Percentiles rank a stretch among this genome's conserved stretches.
These are phyloP conservation scores for Stagonosporopsis chrysanthemi DNA, from an alignment of 2,329 filamentous ascomycete genomes.

Conservation along the genomic window DNA sequence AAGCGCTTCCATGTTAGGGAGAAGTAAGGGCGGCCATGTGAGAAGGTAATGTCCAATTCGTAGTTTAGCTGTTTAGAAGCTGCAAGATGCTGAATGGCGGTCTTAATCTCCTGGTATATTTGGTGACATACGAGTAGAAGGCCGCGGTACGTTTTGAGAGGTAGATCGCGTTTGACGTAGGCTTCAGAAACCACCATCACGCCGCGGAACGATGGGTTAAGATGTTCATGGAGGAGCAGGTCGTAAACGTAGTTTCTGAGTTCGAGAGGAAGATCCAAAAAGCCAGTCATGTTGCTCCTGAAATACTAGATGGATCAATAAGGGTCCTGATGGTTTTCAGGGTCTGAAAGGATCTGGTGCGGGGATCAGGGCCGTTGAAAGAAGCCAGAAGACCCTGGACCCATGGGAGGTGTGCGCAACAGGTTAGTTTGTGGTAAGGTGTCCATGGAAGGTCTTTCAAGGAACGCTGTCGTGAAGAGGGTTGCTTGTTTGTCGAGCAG, in stretches of 20 bases:
- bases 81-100: conserved; percentile 37
- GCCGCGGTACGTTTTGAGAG: conserved; percentile 39
- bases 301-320: conserved; percentile 19
- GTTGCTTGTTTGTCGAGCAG: conserved; percentile 11
- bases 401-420: conserved; percentile 20
- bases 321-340: conserved; percentile 18
- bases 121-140: conserved; percentile 35
- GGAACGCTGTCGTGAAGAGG: background rate
- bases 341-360: conserved; percentile 23
- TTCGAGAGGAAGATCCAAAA: conserved; percentile 42
- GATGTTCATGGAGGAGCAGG: conserved; percentile 30
- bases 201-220: conserved; percentile 34
- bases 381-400: conserved; percentile 7
- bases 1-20: conserved; percentile 40
- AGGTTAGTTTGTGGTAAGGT: conserved; percentile 1
- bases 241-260: conserved; percentile 41
- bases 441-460: conserved; percentile 17
- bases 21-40: conserved; percentile 45
- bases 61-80: conserved; percentile 36
- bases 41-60: conserved; percentile 40
- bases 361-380: conserved; percentile 17
- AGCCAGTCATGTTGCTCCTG: conserved; percentile 33
- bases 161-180: conserved; percentile 39
- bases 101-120: conserved; percentile 37
- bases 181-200: conserved; percentile 40